Evolutionary conservation across 345 rosid species (phyloP), one percentile per base, ranked within the genome.

Genomic region (Geranium rotundifolium): DNA sequence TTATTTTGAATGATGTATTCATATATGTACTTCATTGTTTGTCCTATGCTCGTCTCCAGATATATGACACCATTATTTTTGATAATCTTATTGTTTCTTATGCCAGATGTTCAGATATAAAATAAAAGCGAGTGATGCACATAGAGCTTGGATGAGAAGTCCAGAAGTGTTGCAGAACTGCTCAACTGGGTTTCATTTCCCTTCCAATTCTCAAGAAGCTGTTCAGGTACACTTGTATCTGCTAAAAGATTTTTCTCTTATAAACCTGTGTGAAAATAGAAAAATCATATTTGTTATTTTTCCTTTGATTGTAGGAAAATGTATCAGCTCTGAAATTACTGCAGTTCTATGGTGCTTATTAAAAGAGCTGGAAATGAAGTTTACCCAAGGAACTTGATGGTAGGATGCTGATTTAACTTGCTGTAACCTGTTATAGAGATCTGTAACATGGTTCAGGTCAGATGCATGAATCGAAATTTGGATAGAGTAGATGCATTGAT

Each of bases 81-180:
- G 37, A 31, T 31, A 7, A 31, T 64, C 7, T 64, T 56, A 16
- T 52, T 52, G 13, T 66, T 17, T 29, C 54, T 37, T 13, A 60
- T 62, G 37, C 61, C 81, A 88, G 97, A 86, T 87, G 82, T 93
- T 91, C 79, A 83, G 70, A 67, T 88, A 70, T 60, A 80, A 82
- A 70, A 80, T 90, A 49, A 87, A 84, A 82, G 84, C 82, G 55
- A 75, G 95, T 23, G 90, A 83, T 74, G 95, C 83, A 29, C 80
- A 78, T 61, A 84, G 84, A 78, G 92, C 86, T 67, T 90, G 99
- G 95, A 83, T 93, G 84, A 86, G 80, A 73, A 74, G 70, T 67
- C 96, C 99, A 5, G 92, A 93, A 67, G 60, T 57, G 70, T 67
- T 90, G 81, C 62, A 80, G 70, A 93, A 88, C 54, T 84, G 99